Conservation (phyloP, 495 filamentous ascomycete genomes). For the Neurospora sp. region DNA sequence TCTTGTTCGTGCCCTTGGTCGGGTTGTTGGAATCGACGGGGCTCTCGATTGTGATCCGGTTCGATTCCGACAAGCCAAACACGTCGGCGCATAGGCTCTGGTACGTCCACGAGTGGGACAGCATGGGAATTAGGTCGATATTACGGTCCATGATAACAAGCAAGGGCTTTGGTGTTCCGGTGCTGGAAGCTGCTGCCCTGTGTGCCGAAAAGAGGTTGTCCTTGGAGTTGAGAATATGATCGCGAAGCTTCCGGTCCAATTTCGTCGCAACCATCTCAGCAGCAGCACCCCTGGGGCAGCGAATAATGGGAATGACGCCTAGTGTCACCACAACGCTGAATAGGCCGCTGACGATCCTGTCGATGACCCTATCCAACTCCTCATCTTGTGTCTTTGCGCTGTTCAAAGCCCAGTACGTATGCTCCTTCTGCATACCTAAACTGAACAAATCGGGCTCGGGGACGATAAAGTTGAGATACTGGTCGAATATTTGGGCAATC, state of each 20-base stretch:
- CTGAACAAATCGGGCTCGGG: conserved; percentile 94
- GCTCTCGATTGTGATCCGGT: conserved; percentile 89
- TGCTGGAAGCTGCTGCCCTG: conserved; percentile 27
- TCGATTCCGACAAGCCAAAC: conserved; percentile 51
- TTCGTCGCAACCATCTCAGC: conserved; percentile 92
- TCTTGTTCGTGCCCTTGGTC: conserved; percentile 61
- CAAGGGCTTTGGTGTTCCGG: conserved; percentile 60
- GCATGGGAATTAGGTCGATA: conserved; percentile 94
- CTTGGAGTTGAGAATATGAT: conserved; percentile 94
- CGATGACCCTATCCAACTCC: conserved; percentile 74
- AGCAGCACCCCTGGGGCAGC: conserved; percentile 82
- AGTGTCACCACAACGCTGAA: conserved; percentile 97
- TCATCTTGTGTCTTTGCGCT: conserved; percentile 85
- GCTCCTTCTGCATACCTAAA: conserved; percentile 75
- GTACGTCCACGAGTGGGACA: conserved; percentile 98
- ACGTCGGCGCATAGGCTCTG: conserved; percentile 95
- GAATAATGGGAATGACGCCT: conserved; percentile 57
- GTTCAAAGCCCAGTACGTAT: conserved; percentile 87
- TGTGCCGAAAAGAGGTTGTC: conserved; percentile 75
- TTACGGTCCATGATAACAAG: conserved; percentile 89
- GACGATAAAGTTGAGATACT: conserved; percentile 97
- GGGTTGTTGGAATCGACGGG: conserved; percentile 66
- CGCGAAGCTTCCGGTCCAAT: conserved; percentile 88
- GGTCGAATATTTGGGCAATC: conserved; percentile 89
- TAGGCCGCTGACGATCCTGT: conserved; percentile 85